Evolutionary conservation across 2,329 filamentous ascomycete species (phyloP), one percentile per base, ranked within the genome.

Genomic region (Ceratocystis variospora): DNA sequence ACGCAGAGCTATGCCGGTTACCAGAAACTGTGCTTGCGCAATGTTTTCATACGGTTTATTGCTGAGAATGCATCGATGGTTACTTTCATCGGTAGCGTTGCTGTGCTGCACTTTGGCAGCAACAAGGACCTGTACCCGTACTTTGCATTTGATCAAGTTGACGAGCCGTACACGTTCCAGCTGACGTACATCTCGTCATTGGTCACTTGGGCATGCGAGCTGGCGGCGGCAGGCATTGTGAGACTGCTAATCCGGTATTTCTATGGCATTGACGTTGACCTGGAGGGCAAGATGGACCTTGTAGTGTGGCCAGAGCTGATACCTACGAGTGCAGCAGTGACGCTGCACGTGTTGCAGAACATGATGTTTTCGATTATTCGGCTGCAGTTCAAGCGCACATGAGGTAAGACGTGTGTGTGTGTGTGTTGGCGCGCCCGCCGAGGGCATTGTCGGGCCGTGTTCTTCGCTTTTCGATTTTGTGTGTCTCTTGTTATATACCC

Each of bases 301-400:
- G 81, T 80, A 5, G 81, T 83, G 66, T 87, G 85, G 83, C 85
- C 85, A 1, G 85, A 87, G 76, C 74, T 88, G 71, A 74, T 88
- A 71, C 85, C 85, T 19, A 86, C 85, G 2, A 83, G 82, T 65
- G 82, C 86, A 22, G 83, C 82, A 25, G 85, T 87, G 25, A 84
- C 83, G 76, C 76, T 87, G 72, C 85, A 88, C 71, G 85, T 87
- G 63, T 72, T 87, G 74, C 85, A 88, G 75, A 88, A 87, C 73
- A 88, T 88, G 85, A 74, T 88, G 66, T 87, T 88, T 75, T 85
- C 83, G 59, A 87, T 88, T 71, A 82, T 87, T 45, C 79, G 85
- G 69, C 75, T 88, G 71, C 80, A 83, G 69, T 87, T 88, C 70
- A 77, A 74, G 45, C 75, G 69, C 73, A 22, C 37, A 5, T 64